Evolutionary conservation across 371 early-diverging fungal species (phyloP), one percentile per base, ranked within the genome.

Genomic region (Synchytrium microbalum): DNA sequence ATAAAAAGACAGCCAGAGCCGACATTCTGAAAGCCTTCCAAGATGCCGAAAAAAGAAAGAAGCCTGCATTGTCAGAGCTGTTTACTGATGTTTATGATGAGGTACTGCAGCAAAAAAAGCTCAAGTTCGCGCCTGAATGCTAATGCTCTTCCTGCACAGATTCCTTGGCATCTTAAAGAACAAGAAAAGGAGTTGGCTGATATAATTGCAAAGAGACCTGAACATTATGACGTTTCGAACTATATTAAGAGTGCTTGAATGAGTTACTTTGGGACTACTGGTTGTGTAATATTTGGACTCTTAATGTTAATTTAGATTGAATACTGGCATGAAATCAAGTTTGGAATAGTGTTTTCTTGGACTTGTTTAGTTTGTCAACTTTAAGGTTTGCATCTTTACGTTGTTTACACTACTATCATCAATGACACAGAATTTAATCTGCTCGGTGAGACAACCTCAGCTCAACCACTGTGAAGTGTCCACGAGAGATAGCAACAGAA

Each of bases 71-170:
- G 30, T 75, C 78, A 25, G 79, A 93, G 54, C 62, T 97, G 69
- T 98, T 95, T 71, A 91, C 84, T 16, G 98, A 98, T 72, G 97
- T 98, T 23, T 97, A 93, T 70, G 62, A 24, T 62, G 95, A 93
- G 66, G 83, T 26, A 14, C 14, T 23, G 23, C 14, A 51, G 14
- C 14, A 56, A 56, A 24, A 13, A 29, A 29, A 29, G 56, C 26
- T 56, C 24, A 8, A 56, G 13, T 24, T 14, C 14, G 51, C 14
- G 56, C 13, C 56, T 5, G 5, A 38, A 38, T 19, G 19, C 5
- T 38, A 19, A 10, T 19, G 46, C 46, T 38, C 19, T 38, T 38
- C 46, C 5, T 38, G 19, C 10, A 24, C 24, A 85, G 70, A 64
- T 90, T 54, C 83, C 96, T 24, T 86, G 83, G 46, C 79, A 84